A percentile compares a stretch with the other conserved stretches of the same genome.
Conservation (phyloP, 2,329 filamentous ascomycete species). For the Myriosclerotinia scirpicola region DNA sequence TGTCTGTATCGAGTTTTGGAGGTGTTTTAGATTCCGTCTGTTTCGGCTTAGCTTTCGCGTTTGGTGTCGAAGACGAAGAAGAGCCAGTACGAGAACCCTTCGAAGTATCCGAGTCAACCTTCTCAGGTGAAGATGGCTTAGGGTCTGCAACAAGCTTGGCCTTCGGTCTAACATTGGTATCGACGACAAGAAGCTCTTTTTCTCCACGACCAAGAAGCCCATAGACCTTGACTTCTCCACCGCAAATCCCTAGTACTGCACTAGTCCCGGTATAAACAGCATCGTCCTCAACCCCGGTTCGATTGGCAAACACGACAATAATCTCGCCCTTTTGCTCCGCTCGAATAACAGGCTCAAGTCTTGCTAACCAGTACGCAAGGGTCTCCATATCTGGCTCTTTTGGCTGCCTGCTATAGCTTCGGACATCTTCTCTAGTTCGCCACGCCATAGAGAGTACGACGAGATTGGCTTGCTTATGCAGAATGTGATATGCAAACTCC, state of each 20-base stretch:
- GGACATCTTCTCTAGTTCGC: conserved; percentile 60
- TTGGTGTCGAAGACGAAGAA: neutral
- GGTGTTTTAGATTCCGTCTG: neutral
- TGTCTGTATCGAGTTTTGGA: neutral
- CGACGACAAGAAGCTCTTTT: conserved; percentile 66
- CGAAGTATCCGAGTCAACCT: neutral
- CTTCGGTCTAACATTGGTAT: conserved; percentile 46
- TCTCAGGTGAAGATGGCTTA: conserved; percentile 25
- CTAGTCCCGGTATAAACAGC: conserved; percentile 73
- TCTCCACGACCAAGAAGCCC: conserved; percentile 68
- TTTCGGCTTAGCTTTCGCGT: neutral
- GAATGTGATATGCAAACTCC: conserved; percentile 53
- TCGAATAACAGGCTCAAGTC: conserved; percentile 65
- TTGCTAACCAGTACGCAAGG: conserved; percentile 70
- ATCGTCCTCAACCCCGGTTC: conserved; percentile 64
- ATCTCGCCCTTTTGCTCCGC: conserved; percentile 56
- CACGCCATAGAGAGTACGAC: conserved; percentile 77
- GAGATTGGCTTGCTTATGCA: conserved; percentile 57
- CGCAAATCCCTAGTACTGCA: conserved; percentile 64
- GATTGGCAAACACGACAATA: conserved; percentile 71
- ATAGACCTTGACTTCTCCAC: conserved; percentile 66
- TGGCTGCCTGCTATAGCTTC: conserved; percentile 48
- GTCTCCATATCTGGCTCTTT: conserved; percentile 70
- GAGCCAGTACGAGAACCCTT: neutral
- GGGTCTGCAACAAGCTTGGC: conserved; percentile 35